These are phyloP conservation scores for Alternaria arbusti DNA, from an alignment of 2,329 filamentous ascomycete species.

Conservation along the genomic window DNA sequence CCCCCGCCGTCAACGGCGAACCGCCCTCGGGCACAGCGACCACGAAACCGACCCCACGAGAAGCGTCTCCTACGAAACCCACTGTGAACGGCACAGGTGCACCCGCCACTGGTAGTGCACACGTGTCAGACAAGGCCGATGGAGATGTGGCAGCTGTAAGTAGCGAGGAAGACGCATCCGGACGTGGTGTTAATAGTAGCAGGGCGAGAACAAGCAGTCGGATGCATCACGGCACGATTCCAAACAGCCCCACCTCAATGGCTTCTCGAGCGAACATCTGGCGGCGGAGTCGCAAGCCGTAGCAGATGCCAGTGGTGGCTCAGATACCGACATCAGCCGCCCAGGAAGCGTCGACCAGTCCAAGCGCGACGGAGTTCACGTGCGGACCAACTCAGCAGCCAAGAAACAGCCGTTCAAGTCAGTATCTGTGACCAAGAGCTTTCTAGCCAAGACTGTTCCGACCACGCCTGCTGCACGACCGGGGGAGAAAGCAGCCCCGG, in stretches of 20 bases:
- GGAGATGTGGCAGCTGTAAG: conserved; percentile 32
- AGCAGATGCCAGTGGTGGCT: conserved; percentile 74
- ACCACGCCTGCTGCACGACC: conserved; percentile 58
- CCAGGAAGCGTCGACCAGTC: conserved; percentile 58
- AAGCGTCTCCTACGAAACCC: conserved; percentile 49
- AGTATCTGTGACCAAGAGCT: conserved; percentile 84
- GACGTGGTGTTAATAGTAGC: conserved; percentile 20
- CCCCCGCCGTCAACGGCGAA: conserved; percentile 59
- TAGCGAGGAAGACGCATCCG: neutral
- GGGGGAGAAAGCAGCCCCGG: conserved; percentile 61
- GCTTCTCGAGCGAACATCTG: conserved; percentile 43
- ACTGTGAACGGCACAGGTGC: conserved; percentile 31
- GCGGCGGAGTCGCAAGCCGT: conserved; percentile 53
- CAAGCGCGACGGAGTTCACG: conserved; percentile 65
- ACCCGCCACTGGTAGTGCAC: conserved; percentile 21
- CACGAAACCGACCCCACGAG: conserved; percentile 31
- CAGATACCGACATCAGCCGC: conserved; percentile 76
- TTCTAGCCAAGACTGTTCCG: conserved; percentile 74
- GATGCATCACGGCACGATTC: conserved; percentile 17
- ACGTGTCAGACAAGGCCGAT: conserved; percentile 22
- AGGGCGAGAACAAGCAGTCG: conserved; percentile 24
- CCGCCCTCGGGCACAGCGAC: conserved; percentile 47
- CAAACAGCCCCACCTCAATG: conserved; percentile 43
- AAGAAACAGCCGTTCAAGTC: conserved; percentile 85
- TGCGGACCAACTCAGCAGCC: conserved; percentile 60